phyloP scores from a whole-genome alignment of 1,139 yeast species.

The Taphrina populina region DNA sequence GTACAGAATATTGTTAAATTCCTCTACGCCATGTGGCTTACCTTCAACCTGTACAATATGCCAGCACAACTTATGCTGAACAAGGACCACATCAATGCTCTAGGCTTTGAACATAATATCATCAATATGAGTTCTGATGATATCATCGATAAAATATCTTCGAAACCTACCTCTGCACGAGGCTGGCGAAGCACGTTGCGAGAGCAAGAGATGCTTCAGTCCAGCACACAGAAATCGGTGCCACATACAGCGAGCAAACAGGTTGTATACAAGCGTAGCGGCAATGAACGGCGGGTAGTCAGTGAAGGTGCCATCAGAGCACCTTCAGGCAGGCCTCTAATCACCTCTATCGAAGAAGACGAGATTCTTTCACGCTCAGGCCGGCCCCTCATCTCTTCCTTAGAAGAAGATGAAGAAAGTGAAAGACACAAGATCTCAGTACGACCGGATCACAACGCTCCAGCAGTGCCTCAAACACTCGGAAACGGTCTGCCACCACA shows the following conservation, averaged over 20 bases:
- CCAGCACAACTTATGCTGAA: conserved; percentile 19
- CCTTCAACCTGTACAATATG: conserved; percentile 12
- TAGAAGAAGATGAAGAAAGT: no score
- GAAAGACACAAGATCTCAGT: no score
- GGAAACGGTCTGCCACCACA: no score
- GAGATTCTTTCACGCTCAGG: no score
- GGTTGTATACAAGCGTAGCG: background rate
- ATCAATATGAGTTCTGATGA: conserved; percentile 5
- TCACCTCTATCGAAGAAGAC: conserved; percentile 26
- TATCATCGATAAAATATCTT: background rate
- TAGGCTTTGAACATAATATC: background rate
- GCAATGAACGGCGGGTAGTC: conserved; percentile 24
- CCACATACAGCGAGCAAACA: background rate
- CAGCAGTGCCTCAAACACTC: no score
- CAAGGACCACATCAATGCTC: conserved; percentile 16
- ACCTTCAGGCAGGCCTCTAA: conserved; percentile 5
- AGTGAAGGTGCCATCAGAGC: conserved; percentile 29
- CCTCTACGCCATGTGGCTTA: conserved; percentile 12
- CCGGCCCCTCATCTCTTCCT: no score
- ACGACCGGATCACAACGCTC: no score
- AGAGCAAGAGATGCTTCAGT: conserved; percentile 6
- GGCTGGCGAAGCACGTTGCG: conserved; percentile 11
- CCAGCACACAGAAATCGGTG: background rate
- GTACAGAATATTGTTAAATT: conserved; percentile 13
- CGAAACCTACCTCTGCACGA: conserved; percentile 1